These are phyloP conservation scores for Pythium sp. DNA, from an alignment of 352 stramenopile genomes.

Conservation along the genomic window DNA sequence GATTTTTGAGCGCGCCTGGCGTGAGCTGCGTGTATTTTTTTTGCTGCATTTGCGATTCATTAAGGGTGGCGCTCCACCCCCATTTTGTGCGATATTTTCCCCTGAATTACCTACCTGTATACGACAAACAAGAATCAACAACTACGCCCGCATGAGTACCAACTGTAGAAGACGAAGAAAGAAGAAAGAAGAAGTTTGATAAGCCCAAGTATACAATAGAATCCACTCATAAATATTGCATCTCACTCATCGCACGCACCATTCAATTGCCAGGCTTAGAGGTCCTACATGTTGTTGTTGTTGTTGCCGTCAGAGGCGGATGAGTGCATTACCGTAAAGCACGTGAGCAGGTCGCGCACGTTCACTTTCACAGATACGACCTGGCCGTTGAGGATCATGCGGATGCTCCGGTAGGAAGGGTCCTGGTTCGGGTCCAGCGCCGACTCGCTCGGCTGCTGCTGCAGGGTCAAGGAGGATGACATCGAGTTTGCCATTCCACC, in stretches of 20 bases:
- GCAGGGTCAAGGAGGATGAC: neutral
- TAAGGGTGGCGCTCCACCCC: neutral
- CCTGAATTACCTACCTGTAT: conserved; percentile 14
- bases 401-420: conserved; percentile 54
- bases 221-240: neutral
- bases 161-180: conserved; percentile 16
- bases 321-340: conserved; percentile 30
- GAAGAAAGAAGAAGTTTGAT: conserved; percentile 8
- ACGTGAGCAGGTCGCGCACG: conserved; percentile 56
- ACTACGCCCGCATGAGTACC: neutral
- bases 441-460: neutral
- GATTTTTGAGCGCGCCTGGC: conserved; percentile 28
- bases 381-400: conserved; percentile 70
- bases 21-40: conserved; percentile 3
- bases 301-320: conserved; percentile 2
- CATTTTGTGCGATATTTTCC: conserved; percentile 18
- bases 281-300: conserved; percentile 5
- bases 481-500: neutral
- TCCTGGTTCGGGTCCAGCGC: conserved; percentile 12
- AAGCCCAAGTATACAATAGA: conserved; percentile 25
- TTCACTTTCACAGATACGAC: conserved; percentile 73
- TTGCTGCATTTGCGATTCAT: conserved; percentile 6
- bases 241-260: neutral
- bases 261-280: neutral
- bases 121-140: conserved; percentile 15